Conservation (phyloP, 2,329 filamentous ascomycete genomes). For the Alternaria novae-zelandiae region DNA sequence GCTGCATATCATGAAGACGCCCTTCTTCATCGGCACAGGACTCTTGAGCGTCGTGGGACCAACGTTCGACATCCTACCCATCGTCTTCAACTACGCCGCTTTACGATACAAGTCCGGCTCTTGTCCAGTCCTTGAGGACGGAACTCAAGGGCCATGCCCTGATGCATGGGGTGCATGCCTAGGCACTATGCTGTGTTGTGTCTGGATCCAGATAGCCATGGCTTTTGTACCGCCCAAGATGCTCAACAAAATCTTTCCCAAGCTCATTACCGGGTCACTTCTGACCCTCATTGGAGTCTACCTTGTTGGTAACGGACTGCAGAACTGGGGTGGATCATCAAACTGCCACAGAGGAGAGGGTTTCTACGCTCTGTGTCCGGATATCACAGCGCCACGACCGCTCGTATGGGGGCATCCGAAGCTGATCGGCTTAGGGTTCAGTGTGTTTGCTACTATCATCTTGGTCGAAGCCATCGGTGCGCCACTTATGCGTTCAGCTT, state of each 20-base stretch:
- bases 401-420: conserved; percentile 42
- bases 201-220: conserved; percentile 42
- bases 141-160: conserved; percentile 28
- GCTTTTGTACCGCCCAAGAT: conserved; percentile 34
- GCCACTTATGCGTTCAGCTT: conserved; percentile 38
- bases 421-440: conserved; percentile 37
- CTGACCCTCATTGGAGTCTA: conserved; percentile 35
- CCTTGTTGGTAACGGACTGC: conserved; percentile 32
- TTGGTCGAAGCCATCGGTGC: conserved; percentile 35
- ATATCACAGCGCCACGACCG: conserved; percentile 27
- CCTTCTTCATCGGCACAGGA: conserved; percentile 38
- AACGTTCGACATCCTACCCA: conserved; percentile 38
- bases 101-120: conserved; percentile 32
- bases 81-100: conserved; percentile 35
- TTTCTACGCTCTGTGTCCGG: conserved; percentile 35
- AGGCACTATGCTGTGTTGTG: conserved; percentile 52
- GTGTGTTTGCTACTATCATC: conserved; percentile 36
- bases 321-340: conserved; percentile 38
- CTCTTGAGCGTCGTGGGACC: conserved; percentile 35
- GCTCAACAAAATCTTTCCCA: conserved; percentile 33
- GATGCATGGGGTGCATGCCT: conserved; percentile 37
- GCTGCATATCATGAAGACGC: conserved; percentile 31
- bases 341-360: conserved; percentile 36
- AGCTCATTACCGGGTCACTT: conserved; percentile 34
- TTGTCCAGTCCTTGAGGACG: conserved; percentile 28